Percentiles rank a stretch among this genome's conserved stretches.
Conservation (phyloP, 164 flowering plant species). For the Litsea cubeba region DNA sequence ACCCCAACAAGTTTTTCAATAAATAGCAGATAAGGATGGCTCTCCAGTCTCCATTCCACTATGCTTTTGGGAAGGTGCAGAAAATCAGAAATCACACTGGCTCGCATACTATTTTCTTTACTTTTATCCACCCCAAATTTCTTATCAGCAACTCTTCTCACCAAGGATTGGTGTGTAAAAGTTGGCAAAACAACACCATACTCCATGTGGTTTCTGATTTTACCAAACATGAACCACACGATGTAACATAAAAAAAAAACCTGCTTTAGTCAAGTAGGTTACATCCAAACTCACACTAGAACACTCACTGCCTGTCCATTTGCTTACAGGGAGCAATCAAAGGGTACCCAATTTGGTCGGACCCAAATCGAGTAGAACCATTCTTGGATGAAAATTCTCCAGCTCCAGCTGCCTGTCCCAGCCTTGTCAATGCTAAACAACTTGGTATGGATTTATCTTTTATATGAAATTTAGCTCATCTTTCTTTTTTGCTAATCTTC, state of each 20-base stretch:
- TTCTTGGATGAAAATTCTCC: conserved; percentile 72
- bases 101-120: not conserved
- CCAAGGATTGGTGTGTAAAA: too few relatives aligned
- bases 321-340: conserved; percentile 75
- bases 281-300: not conserved
- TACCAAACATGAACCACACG: too few relatives aligned
- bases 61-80: not conserved
- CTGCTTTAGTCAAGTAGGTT: not conserved
- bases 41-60: not conserved
- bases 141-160: not conserved
- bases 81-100: not conserved
- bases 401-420: conserved; percentile 88
- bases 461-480: not conserved
- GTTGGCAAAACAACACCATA: too few relatives aligned
- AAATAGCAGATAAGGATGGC: not conserved
- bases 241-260: too few relatives aligned
- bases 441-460: conserved; percentile 40
- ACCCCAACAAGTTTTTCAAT: not conserved
- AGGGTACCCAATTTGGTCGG: conserved; percentile 85
- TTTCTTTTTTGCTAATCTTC: not conserved
- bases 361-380: conserved; percentile 75
- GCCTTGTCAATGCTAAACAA: conserved; percentile 85
- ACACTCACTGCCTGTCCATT: not conserved
- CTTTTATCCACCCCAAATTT: not conserved
- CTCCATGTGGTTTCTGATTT: too few relatives aligned